A percentile compares a stretch with the other conserved stretches of the same genome.
Evolutionary conservation across 371 early-diverging fungal species (phyloP).

Genomic region (Mucor mucedo): DNA sequence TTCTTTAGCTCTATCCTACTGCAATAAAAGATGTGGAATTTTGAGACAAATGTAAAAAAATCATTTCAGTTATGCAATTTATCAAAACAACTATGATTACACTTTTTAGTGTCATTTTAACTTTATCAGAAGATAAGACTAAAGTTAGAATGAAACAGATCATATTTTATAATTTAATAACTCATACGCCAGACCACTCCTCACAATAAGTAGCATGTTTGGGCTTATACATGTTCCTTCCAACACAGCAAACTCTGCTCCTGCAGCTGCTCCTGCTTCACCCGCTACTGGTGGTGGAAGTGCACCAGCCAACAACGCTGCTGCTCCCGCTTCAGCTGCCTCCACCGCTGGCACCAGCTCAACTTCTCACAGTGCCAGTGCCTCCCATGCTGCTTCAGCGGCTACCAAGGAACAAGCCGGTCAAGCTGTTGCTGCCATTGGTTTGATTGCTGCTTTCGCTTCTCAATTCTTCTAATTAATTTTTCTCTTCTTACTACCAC

Average conservation of each 20-base stretch:
- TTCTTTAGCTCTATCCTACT: no score
- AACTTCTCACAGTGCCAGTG: constrained; percentile 1
- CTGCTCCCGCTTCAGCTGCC: constrained; percentile 22
- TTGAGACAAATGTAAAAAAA: no score
- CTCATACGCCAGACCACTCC: no score
- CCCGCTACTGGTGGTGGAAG: neutral
- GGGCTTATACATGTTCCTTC: no score
- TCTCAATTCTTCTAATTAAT: constrained; percentile 29
- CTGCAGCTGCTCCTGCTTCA: constrained; percentile 17
- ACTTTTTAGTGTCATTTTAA: no score
- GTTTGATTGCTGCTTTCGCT: constrained; percentile 24
- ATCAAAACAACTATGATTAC: no score
- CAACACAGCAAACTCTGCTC: constrained; percentile 4
- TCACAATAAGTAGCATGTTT: no score
- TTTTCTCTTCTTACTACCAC: neutral
- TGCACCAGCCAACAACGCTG: constrained; percentile 3
- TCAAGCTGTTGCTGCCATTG: constrained; percentile 15
- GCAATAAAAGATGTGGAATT: no score
- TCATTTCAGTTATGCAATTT: no score
- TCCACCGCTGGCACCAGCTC: constrained; percentile 8
- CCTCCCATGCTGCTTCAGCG: constrained; percentile 19
- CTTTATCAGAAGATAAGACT: no score
- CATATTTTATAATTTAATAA: no score
- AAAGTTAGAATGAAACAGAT: no score
- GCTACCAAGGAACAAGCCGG: constrained; percentile 17